Evolutionary conservation across 139 green algal species (phyloP).

Genomic region (Bryopsis sp.): DNA sequence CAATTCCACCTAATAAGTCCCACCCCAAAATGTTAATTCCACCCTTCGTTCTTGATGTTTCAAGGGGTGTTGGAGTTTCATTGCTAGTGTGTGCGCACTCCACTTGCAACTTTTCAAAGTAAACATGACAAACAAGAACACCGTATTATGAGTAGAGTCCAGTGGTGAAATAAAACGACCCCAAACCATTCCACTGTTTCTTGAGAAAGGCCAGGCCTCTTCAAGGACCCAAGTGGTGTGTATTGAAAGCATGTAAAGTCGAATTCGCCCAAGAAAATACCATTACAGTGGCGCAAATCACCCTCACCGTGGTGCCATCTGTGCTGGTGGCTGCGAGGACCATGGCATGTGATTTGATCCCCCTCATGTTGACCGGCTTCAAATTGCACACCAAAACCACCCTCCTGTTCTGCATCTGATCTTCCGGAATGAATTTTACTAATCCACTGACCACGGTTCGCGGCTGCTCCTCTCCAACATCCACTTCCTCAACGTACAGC

Average conservation of each 20-base stretch:
- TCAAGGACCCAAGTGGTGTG: background rate
- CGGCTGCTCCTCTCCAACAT: conserved; percentile 58
- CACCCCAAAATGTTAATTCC: too few relatives aligned
- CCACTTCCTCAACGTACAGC: conserved; percentile 88
- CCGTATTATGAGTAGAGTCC: too few relatives aligned
- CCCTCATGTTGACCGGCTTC: conserved; percentile 88
- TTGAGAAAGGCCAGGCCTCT: background rate
- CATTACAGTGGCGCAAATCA: background rate
- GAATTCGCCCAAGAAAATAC: background rate
- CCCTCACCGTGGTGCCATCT: conserved; percentile 47
- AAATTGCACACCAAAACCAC: conserved; percentile 87
- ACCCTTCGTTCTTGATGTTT: too few relatives aligned
- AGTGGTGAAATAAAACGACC: too few relatives aligned
- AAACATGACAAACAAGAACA: too few relatives aligned
- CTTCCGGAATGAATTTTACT: conserved; percentile 82
- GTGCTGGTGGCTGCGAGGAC: conserved; percentile 67
- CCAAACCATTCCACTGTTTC: too few relatives aligned
- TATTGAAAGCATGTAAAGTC: background rate
- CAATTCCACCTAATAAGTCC: conserved; percentile 62
- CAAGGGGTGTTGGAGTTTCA: too few relatives aligned
- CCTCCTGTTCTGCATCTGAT: conserved; percentile 50
- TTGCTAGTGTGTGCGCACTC: too few relatives aligned
- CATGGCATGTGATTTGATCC: conserved; percentile 78
- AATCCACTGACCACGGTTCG: conserved; percentile 70
- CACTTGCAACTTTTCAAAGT: too few relatives aligned